Conservation (phyloP, 1,139 yeast species). For the Yamadazyma dendronema region DNA sequence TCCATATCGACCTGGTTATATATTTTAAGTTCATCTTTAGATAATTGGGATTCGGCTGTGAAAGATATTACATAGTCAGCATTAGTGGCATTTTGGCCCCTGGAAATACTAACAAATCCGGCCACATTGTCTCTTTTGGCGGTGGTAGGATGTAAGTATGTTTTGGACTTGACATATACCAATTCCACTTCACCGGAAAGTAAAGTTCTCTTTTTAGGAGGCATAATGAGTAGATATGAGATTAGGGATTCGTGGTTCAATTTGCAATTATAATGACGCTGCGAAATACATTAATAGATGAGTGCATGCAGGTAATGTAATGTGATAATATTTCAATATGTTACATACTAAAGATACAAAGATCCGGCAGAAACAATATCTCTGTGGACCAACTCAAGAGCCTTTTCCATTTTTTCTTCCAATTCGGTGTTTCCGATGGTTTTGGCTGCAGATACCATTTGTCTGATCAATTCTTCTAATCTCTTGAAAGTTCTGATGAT, state of each 20-base stretch:
- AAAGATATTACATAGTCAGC: slow-evolving; percentile 68
- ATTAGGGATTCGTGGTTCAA: background rate
- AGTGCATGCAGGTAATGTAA: no score
- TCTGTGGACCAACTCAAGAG: slow-evolving; percentile 83
- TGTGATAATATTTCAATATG: no score
- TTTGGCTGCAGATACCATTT: slow-evolving; percentile 85
- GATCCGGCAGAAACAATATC: slow-evolving; percentile 97
- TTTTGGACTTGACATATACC: slow-evolving; percentile 62
- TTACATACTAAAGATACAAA: slow-evolving; percentile 54
- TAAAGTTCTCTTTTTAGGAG: slow-evolving; percentile 9
- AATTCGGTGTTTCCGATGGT: slow-evolving; percentile 87
- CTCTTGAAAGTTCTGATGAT: slow-evolving; percentile 91
- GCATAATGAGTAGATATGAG: background rate
- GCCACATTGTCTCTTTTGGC: slow-evolving; percentile 71
- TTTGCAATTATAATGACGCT: background rate
- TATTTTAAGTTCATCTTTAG: slow-evolving; percentile 44
- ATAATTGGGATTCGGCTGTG: slow-evolving; percentile 64
- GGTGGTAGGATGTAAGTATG: slow-evolving; percentile 78
- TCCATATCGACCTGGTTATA: slow-evolving; percentile 57
- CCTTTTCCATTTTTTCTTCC: slow-evolving; percentile 85
- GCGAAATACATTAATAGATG: background rate
- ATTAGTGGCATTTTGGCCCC: slow-evolving; percentile 52
- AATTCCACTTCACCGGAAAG: slow-evolving; percentile 35
- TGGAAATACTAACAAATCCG: slow-evolving; percentile 69
- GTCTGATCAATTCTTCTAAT: slow-evolving; percentile 88